Conservation (phyloP, 1,284 basidiomycete genomes). For the Cutaneotrichosporon sp. region DNA sequence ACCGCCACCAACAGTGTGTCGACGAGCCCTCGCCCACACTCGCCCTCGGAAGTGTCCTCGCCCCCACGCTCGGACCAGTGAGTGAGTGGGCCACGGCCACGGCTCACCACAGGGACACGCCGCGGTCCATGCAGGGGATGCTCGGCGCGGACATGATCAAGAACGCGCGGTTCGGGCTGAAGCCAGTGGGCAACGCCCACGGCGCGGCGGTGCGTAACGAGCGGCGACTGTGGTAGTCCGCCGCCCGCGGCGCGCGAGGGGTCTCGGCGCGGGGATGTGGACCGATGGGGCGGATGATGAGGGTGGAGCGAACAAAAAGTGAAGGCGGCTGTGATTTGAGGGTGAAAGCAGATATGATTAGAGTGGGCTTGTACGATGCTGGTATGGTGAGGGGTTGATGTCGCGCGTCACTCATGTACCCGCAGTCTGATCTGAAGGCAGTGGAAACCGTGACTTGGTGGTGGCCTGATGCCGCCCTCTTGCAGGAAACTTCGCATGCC, state of each 20-base stretch:
- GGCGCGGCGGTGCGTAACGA: neutral
- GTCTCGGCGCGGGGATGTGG: neutral
- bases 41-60: neutral
- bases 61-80: neutral
- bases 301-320: neutral
- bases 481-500: too few relatives aligned
- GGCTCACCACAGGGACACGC: neutral
- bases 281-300: neutral
- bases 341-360: neutral
- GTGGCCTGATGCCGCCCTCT: too few relatives aligned
- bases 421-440: too few relatives aligned
- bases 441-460: too few relatives aligned
- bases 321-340: neutral
- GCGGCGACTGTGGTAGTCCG: neutral
- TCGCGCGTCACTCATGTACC: too few relatives aligned
- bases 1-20: neutral
- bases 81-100: too few relatives aligned
- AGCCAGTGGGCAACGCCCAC: conserved; percentile 2
- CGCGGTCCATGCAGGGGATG: neutral
- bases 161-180: neutral
- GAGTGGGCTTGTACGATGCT: neutral
- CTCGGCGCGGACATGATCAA: neutral
- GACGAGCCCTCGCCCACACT: neutral
- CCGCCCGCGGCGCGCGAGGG: neutral
- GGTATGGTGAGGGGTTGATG: too few relatives aligned